Percentiles rank a stretch among this genome's conserved stretches.
Conservation (phyloP, 306 rosid genomes). For the Clitoria ternatea region DNA sequence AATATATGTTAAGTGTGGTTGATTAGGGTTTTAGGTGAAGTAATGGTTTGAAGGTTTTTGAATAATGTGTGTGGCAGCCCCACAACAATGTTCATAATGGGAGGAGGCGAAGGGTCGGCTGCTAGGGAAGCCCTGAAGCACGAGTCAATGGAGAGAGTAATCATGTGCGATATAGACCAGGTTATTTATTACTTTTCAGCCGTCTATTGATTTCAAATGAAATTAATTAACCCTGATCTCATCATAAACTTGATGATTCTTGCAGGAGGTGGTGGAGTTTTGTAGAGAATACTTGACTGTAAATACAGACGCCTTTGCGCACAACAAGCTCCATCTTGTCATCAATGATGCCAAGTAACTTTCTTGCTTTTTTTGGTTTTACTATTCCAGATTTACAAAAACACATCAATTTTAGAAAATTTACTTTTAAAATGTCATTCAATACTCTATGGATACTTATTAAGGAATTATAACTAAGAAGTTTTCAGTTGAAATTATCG, state of each 20-base stretch:
- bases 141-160: conserved; percentile 55
- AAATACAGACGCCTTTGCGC: conserved; percentile 50
- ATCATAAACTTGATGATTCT: background rate
- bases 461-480: too few species aligned
- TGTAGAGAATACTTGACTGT: conserved; percentile 53
- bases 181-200: conserved; percentile 20
- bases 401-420: too few species aligned
- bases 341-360: conserved; percentile 74
- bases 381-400: background rate
- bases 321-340: conserved; percentile 59
- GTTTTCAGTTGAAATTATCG: too few species aligned
- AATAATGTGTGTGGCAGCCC: conserved; percentile 45
- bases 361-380: background rate
- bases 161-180: conserved; percentile 76
- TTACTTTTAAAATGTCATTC: too few species aligned
- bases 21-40: background rate
- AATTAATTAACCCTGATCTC: background rate
- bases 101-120: conserved; percentile 87
- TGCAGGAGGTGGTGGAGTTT: conserved; percentile 74
- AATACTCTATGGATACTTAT: too few species aligned
- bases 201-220: background rate
- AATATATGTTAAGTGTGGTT: too few species aligned
- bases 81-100: conserved; percentile 62
- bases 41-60: background rate
- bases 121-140: conserved; percentile 84